Base-by-base conservation (phyloP, 1,284 basidiomycete genomes). In the Somion occarium region DNA sequence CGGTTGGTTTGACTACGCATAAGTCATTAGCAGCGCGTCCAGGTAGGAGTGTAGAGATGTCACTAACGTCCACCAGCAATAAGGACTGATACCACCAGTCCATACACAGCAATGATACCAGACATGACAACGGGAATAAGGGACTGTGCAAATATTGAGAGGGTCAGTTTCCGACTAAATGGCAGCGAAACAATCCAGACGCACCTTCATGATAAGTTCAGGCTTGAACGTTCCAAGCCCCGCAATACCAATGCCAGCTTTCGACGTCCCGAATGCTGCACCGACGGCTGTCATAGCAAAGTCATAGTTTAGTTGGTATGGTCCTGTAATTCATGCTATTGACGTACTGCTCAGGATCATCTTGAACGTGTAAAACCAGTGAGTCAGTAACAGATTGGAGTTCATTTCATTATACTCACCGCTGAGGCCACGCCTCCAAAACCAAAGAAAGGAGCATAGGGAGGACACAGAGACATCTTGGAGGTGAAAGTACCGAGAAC, bases 211-310 rank as follows among this genome's bases (percentile, higher is more conserved):
- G 68, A 99, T 91, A 57, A 98, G 79, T 63, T 99, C 95, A 53
- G 96, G 96, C 65, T 80, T 91, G 71, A 98, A 94, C 53, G 89
- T 87, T 59, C 95, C 96, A 58, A 99, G 74, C 46, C 96, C 97
- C 54, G 96, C 88, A 67, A 99, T 99, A 49, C 96, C 97, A 62
- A 99, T 98, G 44, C 97, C 97, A 44, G 96, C 83, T 72, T 99
- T 99, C 46, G 95, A 85, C 0, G 97, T 99, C 41, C 97, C 97
- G 70, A 93, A 95, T 18, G 96, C 95, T 56, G 96, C 96, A 58
- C 97, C 96, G 43, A 97, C 75, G 58, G 95, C 88, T 90, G 60
- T 22, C 55, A 38, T 23, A 34, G 19, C 20, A 13, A 23, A 9
- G 5, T 13, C 13, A 43, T 43, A n/a, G 13, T 43, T 43, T 5